Evolutionary conservation across 306 rosid species (phyloP), one percentile per base, ranked within the genome.

Genomic region (Prunus fruticosa): DNA sequence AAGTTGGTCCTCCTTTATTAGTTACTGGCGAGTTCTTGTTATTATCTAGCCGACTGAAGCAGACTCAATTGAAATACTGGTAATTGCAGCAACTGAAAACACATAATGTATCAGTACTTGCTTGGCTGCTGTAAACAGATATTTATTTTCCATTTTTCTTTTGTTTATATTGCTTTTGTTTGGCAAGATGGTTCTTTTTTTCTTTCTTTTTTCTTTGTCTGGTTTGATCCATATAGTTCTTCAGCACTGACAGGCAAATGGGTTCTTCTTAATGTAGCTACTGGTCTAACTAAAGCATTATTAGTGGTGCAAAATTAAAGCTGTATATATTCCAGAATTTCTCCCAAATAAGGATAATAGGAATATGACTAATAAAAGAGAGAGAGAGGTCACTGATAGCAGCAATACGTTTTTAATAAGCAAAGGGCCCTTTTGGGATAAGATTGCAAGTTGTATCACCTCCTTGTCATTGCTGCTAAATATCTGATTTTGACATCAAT

Each of bases 1-100:
- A 82, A 78, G 34, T 80, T 77, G 82, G 62, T 27, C 8, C 77
- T 69, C 65, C 58, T 49, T 68, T 72, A 65, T 64, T 64, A 74
- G 82, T 75, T 72, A 72, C 80, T 38, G 49, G 65, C 76, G 54
- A 53, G 81, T 73, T 85, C 19, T 14, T 34, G 86, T 63, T 13
- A 32, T 38, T 38, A 7, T 8, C 43, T 38, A 38, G 43, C 43
- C 43, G 9, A 38, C 43, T 38, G 43, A 38, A 38, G 43, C 43
- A 38, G 43, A 7, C 65, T 9, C 2, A n/a, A 22, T 9, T 57
- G 28, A 8, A 30, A 18, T 28, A 30, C 45, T 30, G 45, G 45
- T 62, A 62, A 62, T 8, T 62, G 69, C 69, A 64, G 49, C 69
- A 34, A 19, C 50, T 34, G 67, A 64, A 64, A 64, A 64, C 69